A percentile compares a stretch with the other conserved stretches of the same genome.
Conservation (phyloP, 1,284 basidiomycete genomes). For the Fomitopsis palustris region DNA sequence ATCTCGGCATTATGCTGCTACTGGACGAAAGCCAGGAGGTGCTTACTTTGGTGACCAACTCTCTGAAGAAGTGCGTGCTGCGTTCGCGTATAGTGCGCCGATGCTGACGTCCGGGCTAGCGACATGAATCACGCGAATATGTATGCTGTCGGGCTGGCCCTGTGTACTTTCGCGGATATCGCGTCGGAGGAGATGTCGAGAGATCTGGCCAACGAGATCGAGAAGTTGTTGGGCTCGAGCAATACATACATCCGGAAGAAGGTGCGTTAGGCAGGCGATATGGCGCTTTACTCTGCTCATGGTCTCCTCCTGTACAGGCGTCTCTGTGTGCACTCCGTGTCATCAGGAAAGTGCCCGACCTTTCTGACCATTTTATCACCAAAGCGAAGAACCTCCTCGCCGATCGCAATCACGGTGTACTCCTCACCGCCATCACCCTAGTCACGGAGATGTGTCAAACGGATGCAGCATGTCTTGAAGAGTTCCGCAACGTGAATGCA, state of each 20-base stretch:
- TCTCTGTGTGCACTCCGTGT: constrained; percentile 96
- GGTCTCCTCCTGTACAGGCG: constrained; percentile 51
- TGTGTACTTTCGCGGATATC: constrained; percentile 99
- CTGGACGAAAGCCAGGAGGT: constrained; percentile 99
- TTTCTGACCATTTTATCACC: constrained; percentile 88
- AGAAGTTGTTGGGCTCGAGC: constrained; percentile 94
- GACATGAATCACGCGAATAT: constrained; percentile 99
- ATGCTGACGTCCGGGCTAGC: constrained; percentile 40
- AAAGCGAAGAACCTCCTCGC: constrained; percentile 91
- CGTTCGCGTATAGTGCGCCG: constrained; percentile 3
- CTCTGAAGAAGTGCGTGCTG: constrained; percentile 88
- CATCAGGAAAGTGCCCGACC: constrained; percentile 95
- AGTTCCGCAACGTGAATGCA: constrained; percentile 82
- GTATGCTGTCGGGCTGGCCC: constrained; percentile 96
- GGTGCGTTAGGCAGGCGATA: constrained; percentile 40
- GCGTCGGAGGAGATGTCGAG: constrained; percentile 99
- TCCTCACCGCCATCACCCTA: constrained; percentile 91
- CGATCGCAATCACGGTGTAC: constrained; percentile 96
- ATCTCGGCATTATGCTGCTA: constrained; percentile 96
- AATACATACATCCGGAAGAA: constrained; percentile 99
- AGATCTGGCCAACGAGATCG: constrained; percentile 95
- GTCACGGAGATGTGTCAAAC: constrained; percentile 92
- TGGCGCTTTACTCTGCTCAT: background rate
- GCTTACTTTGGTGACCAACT: constrained; percentile 96
- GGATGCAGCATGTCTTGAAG: constrained; percentile 72